Evolutionary conservation across 495 filamentous ascomycete species (phyloP), one percentile per base, ranked within the genome.

Genomic region (Chaetomium cochliodes): DNA sequence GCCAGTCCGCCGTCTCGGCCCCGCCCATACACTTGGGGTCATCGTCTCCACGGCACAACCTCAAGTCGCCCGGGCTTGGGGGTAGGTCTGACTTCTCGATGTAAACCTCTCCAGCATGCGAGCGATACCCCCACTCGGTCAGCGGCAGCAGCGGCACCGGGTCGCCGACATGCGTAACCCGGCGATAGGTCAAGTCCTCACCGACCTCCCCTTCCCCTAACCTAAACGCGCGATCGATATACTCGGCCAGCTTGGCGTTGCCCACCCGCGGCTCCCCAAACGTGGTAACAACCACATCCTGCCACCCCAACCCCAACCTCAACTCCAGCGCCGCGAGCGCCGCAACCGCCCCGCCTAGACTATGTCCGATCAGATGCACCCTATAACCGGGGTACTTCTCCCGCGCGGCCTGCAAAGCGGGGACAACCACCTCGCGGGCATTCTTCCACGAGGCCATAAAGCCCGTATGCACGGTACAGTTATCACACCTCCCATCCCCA

Each of bases 231-330:
- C 74, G 67, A 67, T 94, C 85, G 5, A 96, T 72, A 65, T 88
- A 98, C 5, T 78, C 67, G 13, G 80, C 87, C 63, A 98, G 82
- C 7, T 73, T 87, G 28, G 77, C 70, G 75, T 98, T 98, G 2
- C 94, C 94, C 16, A 96, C 74, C 53, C 87, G 85, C 22, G 94
- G 94, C 73, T 98, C 92, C 18, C 94, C 94, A 73, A 97, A 98
- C 2, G 94, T 98, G 16, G 93, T 97, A 0, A 97, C 87, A 26
- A 75, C 73, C 13, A 78, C 64, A 1, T 91, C 87, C 16, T 87
- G 73, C 87, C 87, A 93, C 79, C 25, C 86, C 72, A 50, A 80
- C 68, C 73, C 90, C 37, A 76, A 66, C 63, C 74, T 73, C 41
- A 83, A 59, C 68, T 98, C 96, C 13, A 97, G 80, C 3, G 84